These are phyloP conservation scores for Tanacetum coccineum DNA, from an alignment of 129 eudicot genomes.

Conservation along the genomic window DNA sequence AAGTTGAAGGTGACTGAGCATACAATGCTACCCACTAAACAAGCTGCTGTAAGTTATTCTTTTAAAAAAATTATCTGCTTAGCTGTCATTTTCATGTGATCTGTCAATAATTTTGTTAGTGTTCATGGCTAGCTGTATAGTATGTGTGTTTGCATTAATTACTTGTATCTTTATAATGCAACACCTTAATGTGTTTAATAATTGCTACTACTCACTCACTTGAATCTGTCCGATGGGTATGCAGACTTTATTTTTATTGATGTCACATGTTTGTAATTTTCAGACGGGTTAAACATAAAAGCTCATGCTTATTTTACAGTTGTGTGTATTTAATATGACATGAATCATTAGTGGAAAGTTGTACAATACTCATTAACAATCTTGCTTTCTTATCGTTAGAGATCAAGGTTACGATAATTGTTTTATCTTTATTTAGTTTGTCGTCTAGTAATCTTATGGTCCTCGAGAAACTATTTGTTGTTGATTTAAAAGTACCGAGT, in stretches of 20 bases:
- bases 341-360: neutral
- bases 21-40: constrained; percentile 24
- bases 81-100: constrained; percentile 26
- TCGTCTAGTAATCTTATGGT: neutral
- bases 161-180: neutral
- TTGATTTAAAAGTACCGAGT: constrained; percentile 3
- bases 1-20: constrained; percentile 23
- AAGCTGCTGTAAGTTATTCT: constrained; percentile 27
- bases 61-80: neutral
- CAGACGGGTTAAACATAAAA: neutral
- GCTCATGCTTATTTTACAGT: neutral
- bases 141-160: constrained; percentile 1
- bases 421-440: neutral
- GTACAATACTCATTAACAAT: neutral
- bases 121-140: constrained; percentile 8
- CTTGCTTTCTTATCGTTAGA: no score
- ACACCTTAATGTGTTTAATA: neutral
- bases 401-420: no score
- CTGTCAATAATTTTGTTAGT: constrained; percentile 19
- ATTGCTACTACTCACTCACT: neutral
- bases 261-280: constrained; percentile 1
- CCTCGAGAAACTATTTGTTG: neutral
- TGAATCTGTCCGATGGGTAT: constrained; percentile 2
- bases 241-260: neutral
- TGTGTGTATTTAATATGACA: no score